A percentile compares a stretch with the other conserved stretches of the same genome.
phyloP scores from a whole-genome alignment of 192 early-diverging fungal species.

The Haplosporangium gracile region DNA sequence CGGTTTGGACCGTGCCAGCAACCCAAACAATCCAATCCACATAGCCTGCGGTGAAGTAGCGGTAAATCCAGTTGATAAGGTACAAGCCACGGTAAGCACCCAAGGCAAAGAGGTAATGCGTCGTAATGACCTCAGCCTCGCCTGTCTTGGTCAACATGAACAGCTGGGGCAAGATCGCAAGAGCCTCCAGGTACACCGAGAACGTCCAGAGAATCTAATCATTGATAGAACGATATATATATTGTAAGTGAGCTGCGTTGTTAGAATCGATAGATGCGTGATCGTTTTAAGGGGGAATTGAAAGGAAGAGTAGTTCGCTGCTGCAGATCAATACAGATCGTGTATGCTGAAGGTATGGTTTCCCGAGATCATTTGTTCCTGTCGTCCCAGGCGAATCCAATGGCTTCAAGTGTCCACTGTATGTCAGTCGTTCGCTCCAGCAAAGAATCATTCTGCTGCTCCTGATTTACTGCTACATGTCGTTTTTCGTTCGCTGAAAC shows the following conservation, averaged over 20 bases:
- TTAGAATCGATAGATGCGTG: neutral
- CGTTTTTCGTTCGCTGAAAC: neutral
- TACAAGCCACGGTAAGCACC: constrained; percentile 75
- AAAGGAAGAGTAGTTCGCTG: neutral
- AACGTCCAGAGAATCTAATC: constrained; percentile 94
- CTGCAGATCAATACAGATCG: neutral
- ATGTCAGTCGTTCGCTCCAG: neutral
- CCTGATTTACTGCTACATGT: neutral
- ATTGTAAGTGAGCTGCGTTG: neutral
- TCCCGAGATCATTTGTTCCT: neutral
- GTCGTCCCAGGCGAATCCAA: too few species aligned
- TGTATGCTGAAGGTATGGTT: neutral
- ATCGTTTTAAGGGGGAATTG: neutral
- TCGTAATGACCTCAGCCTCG: constrained; percentile 99
- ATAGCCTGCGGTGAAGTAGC: constrained; percentile 80
- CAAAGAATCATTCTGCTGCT: neutral
- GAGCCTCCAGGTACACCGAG: constrained; percentile 96
- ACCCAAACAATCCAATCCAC: constrained; percentile 91
- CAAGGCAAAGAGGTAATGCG: constrained; percentile 98
- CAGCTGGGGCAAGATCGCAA: constrained; percentile 98
- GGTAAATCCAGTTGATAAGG: constrained; percentile 93
- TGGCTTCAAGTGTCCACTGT: neutral
- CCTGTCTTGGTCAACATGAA: constrained; percentile 98
- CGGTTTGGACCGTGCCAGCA: constrained; percentile 94
- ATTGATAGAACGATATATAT: constrained; percentile 10